Conservation (phyloP, 108 stramenopile species). For the Pseudonitzschia multiseries region DNA sequence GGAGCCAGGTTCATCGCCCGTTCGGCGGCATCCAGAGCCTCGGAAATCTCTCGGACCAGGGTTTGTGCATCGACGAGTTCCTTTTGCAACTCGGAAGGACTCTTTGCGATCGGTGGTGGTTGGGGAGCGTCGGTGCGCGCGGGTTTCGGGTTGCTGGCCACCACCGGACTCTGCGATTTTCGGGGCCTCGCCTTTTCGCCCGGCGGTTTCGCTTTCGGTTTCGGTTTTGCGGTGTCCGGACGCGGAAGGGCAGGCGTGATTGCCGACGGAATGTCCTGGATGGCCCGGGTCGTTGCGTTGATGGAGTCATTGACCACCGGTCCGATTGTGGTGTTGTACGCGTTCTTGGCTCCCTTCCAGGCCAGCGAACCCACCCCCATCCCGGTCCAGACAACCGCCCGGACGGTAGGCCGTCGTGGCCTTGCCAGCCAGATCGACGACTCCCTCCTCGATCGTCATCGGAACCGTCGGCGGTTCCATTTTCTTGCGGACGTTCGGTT, state of each 20-base stretch:
- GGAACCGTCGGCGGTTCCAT: conserved; percentile 26
- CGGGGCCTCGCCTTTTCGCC: no score
- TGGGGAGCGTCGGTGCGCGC: no score
- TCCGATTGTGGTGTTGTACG: conserved; percentile 13
- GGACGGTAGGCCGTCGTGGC: conserved; percentile 11
- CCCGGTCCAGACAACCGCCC: conserved; percentile 7
- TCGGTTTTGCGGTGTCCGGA: not conserved
- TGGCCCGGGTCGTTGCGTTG: not conserved
- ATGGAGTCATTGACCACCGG: conserved; percentile 5
- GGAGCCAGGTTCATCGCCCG: not conserved
- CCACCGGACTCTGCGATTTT: no score
- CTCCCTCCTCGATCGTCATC: conserved; percentile 7
- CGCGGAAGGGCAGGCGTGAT: not conserved
- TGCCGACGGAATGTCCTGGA: not conserved
- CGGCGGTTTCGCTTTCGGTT: not conserved
- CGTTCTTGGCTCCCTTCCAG: conserved; percentile 13
- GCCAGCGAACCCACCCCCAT: conserved; percentile 16
- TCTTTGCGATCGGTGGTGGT: not conserved
- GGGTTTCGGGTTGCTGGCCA: no score
- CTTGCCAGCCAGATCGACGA: conserved; percentile 16
- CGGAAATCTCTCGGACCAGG: conserved; percentile 12
- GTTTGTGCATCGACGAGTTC: conserved; percentile 14
- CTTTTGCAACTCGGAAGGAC: conserved; percentile 11
- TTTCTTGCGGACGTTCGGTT: conserved; percentile 7
- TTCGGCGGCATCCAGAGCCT: conserved; percentile 20